A percentile compares a stretch with the other conserved stretches of the same genome.
Evolutionary conservation across 148 eudicot genomes (phyloP).

Genomic region (Silene conica): DNA sequence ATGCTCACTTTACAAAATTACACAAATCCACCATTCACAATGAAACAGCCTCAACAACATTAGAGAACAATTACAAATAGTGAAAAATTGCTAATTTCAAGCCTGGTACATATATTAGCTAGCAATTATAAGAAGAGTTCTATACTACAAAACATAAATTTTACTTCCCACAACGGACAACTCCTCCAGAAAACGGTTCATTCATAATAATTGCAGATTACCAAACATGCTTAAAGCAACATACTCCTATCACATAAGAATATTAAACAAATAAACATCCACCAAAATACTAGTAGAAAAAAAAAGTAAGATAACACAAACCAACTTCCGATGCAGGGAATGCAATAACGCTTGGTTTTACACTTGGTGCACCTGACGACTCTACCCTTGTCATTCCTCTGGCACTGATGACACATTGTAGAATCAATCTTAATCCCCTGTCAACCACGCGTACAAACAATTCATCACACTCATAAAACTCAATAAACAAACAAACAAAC

Average conservation of each 20-base stretch:
- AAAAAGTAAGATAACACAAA: slow-evolving; percentile 12
- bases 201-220: not conserved
- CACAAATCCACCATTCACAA: too few relatives aligned
- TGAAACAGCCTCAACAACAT: too few relatives aligned
- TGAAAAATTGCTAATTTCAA: too few relatives aligned
- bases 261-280: not conserved
- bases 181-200: too few relatives aligned
- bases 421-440: slow-evolving; percentile 39
- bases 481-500: not conserved
- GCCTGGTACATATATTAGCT: too few relatives aligned
- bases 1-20: too few relatives aligned
- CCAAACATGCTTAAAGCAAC: not conserved
- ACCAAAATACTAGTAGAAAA: too few relatives aligned
- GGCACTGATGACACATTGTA: slow-evolving; percentile 55
- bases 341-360: slow-evolving; percentile 41
- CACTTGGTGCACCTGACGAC: slow-evolving; percentile 48
- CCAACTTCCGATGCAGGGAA: slow-evolving; percentile 42
- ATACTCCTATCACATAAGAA: not conserved
- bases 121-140: too few relatives aligned
- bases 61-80: too few relatives aligned
- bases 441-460: not conserved
- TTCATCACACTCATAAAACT: not conserved
- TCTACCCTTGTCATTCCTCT: slow-evolving; percentile 47
- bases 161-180: too few relatives aligned
- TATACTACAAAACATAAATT: not conserved